Percentiles rank a stretch among this genome's conserved stretches.
phyloP scores from a whole-genome alignment of 345 rosid species.

The Odontarrhena argentea region DNA sequence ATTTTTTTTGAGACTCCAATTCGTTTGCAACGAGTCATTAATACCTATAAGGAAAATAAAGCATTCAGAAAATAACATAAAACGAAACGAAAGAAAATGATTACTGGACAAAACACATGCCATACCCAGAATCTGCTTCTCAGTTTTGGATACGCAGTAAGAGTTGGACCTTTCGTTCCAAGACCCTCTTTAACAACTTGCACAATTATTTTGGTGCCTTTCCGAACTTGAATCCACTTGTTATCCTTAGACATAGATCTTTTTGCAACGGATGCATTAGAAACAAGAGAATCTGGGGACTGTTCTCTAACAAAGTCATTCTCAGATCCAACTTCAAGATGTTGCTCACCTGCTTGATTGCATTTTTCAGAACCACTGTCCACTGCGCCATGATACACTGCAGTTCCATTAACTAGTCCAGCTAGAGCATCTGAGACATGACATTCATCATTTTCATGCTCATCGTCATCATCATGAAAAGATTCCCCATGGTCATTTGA shows the following conservation, averaged over 20 bases:
- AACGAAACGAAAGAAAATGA: conserved; percentile 29
- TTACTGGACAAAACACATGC: conserved; percentile 4
- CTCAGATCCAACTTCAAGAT: conserved; percentile 48
- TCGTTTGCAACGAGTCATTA: conserved; percentile 60
- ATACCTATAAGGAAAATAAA: conserved; percentile 53
- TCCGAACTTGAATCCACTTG: conserved; percentile 75
- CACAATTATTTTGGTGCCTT: conserved; percentile 91
- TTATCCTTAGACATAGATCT: conserved; percentile 45
- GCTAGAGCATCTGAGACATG: conserved; percentile 56
- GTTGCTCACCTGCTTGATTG: conserved; percentile 49
- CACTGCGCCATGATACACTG: conserved; percentile 52
- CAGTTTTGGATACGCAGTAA: conserved; percentile 88
- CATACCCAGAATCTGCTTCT: conserved; percentile 97
- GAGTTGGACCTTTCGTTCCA: conserved; percentile 89
- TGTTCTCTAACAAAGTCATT: conserved; percentile 42
- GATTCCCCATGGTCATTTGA: conserved; percentile 56
- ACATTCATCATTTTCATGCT: conserved; percentile 67
- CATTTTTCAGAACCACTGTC: conserved; percentile 50
- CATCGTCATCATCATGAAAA: conserved; percentile 62
- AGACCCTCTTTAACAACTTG: conserved; percentile 98
- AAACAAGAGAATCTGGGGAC: conserved; percentile 38
- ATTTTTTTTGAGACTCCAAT: conserved; percentile 86
- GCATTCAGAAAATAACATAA: conserved; percentile 30
- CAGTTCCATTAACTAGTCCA: conserved; percentile 58
- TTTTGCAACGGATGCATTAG: conserved; percentile 45